Evolutionary conservation across 2,329 filamentous ascomycete species (phyloP).

Genomic region (Botryotinia convoluta): DNA sequence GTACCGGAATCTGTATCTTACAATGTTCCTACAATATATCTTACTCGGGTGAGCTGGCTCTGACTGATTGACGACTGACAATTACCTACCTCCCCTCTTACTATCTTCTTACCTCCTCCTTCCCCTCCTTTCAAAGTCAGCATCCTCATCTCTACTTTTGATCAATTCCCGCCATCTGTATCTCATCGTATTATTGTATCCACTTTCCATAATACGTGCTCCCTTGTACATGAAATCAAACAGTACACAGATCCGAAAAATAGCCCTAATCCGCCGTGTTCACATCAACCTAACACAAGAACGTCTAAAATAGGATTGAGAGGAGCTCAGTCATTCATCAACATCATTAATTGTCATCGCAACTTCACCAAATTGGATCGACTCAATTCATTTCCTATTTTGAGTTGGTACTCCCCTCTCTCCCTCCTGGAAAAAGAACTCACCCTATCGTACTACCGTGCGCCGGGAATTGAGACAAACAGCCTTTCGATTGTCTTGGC

Average conservation of each 20-base stretch:
- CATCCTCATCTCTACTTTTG: neutral
- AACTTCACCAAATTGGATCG: constrained; percentile 5
- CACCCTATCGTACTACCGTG: constrained; percentile 12
- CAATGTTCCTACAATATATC: neutral
- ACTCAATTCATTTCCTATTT: neutral
- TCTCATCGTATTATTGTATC: constrained; percentile 4
- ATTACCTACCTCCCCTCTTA: neutral
- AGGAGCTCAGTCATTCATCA: neutral
- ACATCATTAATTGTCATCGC: neutral
- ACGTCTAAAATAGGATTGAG: constrained; percentile 6
- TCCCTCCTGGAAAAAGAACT: neutral
- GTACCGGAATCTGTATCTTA: neutral
- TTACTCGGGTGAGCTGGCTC: constrained; percentile 6
- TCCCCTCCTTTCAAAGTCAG: neutral
- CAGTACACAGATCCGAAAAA: constrained; percentile 6
- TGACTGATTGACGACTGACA: neutral
- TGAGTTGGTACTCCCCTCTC: constrained; percentile 1
- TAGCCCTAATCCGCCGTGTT: constrained; percentile 5
- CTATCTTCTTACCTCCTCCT: neutral
- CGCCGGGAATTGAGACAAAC: constrained; percentile 12
- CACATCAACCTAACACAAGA: neutral
- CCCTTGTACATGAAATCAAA: constrained; percentile 8
- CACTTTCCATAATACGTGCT: neutral
- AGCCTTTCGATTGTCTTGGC: constrained; percentile 5
- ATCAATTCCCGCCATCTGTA: constrained; percentile 4